Evolutionary conservation across 257 asterid genomes (phyloP).

Genomic region (Gentiana dahurica): DNA sequence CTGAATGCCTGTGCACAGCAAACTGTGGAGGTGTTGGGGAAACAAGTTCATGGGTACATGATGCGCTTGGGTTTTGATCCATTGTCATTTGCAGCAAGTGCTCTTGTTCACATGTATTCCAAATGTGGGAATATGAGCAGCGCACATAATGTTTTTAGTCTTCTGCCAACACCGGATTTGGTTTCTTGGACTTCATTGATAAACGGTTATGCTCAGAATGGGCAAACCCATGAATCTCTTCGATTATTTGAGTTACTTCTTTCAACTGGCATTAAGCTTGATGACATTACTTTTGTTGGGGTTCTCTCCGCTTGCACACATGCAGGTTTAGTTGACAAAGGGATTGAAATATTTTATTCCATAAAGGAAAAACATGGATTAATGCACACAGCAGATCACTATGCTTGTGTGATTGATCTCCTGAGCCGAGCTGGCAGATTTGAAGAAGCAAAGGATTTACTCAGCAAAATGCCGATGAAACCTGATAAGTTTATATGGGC

Average conservation of each 20-base stretch:
- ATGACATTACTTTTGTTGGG: constrained; percentile 4
- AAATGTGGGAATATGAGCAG: constrained; percentile 9
- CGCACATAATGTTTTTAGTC: constrained; percentile 1
- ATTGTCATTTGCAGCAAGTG: constrained; percentile 5
- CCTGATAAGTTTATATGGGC: constrained; percentile 9
- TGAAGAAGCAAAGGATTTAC: constrained; percentile 4
- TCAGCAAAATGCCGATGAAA: constrained; percentile 7
- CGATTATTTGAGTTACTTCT: constrained; percentile 6
- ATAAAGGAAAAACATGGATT: constrained; percentile 11
- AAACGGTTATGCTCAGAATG: constrained; percentile 9
- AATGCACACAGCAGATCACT: constrained; percentile 3
- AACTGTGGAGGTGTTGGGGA: constrained; percentile 3
- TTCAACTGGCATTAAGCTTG: constrained; percentile 1
- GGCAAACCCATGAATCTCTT: constrained; percentile 6
- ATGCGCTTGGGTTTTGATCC: constrained; percentile 5
- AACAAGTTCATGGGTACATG: constrained; percentile 10
- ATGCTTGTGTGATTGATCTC: constrained; percentile 5
- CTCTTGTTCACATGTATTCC: constrained; percentile 10
- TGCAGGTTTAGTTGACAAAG: constrained; percentile 8
- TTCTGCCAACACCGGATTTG: constrained; percentile 3
- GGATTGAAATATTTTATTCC: neutral
- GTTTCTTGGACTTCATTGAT: constrained; percentile 6
- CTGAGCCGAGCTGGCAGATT: constrained; percentile 10
- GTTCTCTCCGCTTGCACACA: constrained; percentile 9
- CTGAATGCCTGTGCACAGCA: constrained; percentile 9